Conservation (phyloP, 768 basidiomycete genomes). For the Mycena maculata region DNA sequence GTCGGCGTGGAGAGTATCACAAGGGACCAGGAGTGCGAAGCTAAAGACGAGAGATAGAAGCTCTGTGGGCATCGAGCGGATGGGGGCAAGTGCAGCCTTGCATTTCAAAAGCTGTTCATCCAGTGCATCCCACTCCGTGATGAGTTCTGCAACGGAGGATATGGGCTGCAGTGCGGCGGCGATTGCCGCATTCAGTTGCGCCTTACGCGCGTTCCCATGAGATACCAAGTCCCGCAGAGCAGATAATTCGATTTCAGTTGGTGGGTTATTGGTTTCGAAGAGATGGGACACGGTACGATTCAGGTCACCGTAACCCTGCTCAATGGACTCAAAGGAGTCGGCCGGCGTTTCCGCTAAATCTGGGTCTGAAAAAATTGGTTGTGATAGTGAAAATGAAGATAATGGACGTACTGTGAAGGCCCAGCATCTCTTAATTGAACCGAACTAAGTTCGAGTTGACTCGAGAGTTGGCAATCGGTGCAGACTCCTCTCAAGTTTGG, state of each 20-base stretch:
- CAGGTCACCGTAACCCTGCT: no score
- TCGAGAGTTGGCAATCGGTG: no score
- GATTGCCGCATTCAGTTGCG: not conserved
- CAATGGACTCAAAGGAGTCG: no score
- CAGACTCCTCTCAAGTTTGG: no score
- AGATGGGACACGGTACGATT: no score
- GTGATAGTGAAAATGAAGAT: no score
- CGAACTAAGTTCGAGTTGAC: no score
- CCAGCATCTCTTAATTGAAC: no score
- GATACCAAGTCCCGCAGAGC: not conserved
- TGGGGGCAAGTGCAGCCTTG: not conserved
- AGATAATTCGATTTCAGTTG: not conserved
- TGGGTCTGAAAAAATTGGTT: no score
- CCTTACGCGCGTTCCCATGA: not conserved
- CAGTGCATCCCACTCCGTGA: not conserved
- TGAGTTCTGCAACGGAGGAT: not conserved
- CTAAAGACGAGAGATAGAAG: conserved; percentile 5
- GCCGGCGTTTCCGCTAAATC: no score
- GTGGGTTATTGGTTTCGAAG: not conserved
- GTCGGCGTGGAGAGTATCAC: not conserved
- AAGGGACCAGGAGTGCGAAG: not conserved
- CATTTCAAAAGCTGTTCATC: not conserved
- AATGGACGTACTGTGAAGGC: no score
- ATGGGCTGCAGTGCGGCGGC: not conserved
- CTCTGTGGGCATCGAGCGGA: conserved; percentile 1